Evolutionary conservation across 345 rosid species (phyloP).

Genomic region (Murraya koenigii): DNA sequence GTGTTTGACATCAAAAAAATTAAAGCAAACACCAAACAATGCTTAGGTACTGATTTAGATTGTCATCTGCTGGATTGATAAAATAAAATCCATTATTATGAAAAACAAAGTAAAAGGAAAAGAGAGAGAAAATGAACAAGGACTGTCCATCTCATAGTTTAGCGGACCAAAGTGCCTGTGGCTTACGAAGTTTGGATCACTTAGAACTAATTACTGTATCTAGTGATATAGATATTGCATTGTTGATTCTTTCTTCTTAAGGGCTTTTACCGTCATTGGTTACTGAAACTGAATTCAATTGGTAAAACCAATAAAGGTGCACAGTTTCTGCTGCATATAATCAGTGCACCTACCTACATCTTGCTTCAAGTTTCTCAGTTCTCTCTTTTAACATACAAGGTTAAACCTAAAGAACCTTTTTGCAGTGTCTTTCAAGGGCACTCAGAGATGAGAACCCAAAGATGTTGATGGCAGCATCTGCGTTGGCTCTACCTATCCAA

Average conservation of each 20-base stretch:
- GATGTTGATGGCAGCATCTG: conserved; percentile 93
- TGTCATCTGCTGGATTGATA: not conserved
- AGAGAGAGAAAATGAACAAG: not conserved
- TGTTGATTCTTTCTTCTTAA: not conserved
- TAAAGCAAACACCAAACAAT: not conserved
- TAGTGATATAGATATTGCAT: not conserved
- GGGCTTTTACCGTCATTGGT: no score
- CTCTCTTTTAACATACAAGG: conserved; percentile 2
- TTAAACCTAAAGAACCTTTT: not conserved
- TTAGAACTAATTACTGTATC: not conserved
- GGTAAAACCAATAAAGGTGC: not conserved
- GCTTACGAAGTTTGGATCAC: not conserved
- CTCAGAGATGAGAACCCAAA: conserved; percentile 87
- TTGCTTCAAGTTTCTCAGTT: conserved; percentile 3
- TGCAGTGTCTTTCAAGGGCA: conserved; percentile 88
- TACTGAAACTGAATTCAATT: not conserved
- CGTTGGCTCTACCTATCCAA: conserved; percentile 73
- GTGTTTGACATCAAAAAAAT: not conserved
- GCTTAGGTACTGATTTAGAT: not conserved
- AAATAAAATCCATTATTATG: not conserved
- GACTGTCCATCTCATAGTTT: not conserved
- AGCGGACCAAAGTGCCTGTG: not conserved
- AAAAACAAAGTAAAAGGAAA: not conserved
- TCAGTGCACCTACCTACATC: not conserved
- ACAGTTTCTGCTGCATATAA: not conserved